phyloP scores from a whole-genome alignment of 768 basidiomycete genomes.

The Boletus huronensis region DNA sequence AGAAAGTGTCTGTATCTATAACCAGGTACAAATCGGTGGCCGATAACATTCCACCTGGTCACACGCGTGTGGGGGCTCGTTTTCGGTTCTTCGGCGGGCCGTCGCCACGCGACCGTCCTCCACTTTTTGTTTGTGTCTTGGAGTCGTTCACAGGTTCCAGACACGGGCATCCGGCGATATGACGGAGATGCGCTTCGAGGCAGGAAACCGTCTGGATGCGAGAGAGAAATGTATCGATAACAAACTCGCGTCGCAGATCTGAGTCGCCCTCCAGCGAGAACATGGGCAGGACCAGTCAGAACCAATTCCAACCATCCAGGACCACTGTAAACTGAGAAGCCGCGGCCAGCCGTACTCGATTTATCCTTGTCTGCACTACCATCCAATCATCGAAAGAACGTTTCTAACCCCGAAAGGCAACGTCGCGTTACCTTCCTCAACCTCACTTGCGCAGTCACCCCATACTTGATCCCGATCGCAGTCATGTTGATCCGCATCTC shows the following conservation, averaged over 20 bases:
- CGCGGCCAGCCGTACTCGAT: background rate
- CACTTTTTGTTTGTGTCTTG: too few relatives aligned
- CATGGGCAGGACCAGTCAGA: too few relatives aligned
- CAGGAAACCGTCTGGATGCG: too few relatives aligned
- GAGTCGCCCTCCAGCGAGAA: too few relatives aligned
- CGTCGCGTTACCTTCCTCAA: background rate
- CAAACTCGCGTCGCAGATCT: too few relatives aligned
- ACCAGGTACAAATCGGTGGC: background rate
- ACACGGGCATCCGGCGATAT: too few relatives aligned
- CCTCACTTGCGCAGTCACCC: background rate
- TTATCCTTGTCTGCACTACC: background rate
- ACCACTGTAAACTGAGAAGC: too few relatives aligned
- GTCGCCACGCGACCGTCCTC: background rate
- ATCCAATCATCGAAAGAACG: background rate
- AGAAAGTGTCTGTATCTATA: background rate
- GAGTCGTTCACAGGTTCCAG: too few relatives aligned
- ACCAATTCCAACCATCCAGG: too few relatives aligned
- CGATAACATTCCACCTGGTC: background rate
- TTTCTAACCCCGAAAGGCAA: background rate
- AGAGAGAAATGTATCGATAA: too few relatives aligned
- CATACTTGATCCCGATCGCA: background rate
- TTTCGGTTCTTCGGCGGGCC: background rate
- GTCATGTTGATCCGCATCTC: background rate
- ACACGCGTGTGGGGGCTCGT: background rate
- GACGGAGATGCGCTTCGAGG: too few relatives aligned